Evolutionary conservation across 495 filamentous ascomycete species (phyloP), one percentile per base, ranked within the genome.

Genomic region (Platismatia glauca): DNA sequence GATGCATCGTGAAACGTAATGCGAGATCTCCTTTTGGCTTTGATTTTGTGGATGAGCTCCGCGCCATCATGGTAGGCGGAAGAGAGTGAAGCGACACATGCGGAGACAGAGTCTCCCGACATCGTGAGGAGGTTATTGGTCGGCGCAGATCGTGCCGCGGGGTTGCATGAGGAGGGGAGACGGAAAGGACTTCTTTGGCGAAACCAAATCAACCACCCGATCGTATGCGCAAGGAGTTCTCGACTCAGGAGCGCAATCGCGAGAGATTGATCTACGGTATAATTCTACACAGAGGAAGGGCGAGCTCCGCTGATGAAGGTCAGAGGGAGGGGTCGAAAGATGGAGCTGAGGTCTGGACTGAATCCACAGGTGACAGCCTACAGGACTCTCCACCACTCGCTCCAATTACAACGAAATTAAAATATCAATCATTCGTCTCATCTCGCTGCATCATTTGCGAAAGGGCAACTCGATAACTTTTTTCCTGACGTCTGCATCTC

Each of bases 61-160:
- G 70, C 62, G 24, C 74, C 77, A 58, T 77, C 76, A 35, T 74
- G 71, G 66, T 79, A 80, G 43, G 77, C 73, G 48, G 74, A 76
- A 34, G 78, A 73, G 39, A 79, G 71, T 63, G 77, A 70, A 39
- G 70, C 72, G 8, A 81, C 73, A 48, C 73, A 75, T 9, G 68
- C 72, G 43, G 73, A 68, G 41, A 80, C 77, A 58, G 68, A 63
- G 55, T 72, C 56, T 35, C 72, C 65, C 66, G 44, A 58, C 55
- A 61, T 55, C 12, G 34, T 11, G 20, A 71, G 68, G 64, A 63
- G 63, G 57, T 50, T 67, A 67, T 53, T 48, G 16, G 24, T 48
- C 8, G 58, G 38, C 24, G 55, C 18, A 35, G 57, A 52, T 56
- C n/a, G n/a, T n/a, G n/a, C n/a, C n/a, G n/a, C n/a, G n/a, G n/a